These are phyloP conservation scores for Macrolepiota fuliginosa DNA, from an alignment of 768 basidiomycete genomes.

Conservation along the genomic window DNA sequence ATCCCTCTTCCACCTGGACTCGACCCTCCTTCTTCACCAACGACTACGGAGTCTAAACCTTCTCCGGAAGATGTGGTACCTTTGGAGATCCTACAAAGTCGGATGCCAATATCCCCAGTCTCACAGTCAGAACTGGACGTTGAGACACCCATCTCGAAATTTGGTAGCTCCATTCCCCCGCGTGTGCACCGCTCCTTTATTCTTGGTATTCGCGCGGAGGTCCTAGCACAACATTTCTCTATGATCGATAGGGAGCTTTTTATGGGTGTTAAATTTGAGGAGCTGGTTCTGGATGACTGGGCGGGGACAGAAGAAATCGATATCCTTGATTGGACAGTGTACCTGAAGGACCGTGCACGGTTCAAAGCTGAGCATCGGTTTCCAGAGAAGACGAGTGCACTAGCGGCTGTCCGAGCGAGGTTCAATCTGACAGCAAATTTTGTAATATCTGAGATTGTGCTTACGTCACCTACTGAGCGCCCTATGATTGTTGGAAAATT, in stretches of 20 bases:
- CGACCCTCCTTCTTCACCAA: constrained; percentile 25
- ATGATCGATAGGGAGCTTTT: constrained; percentile 90
- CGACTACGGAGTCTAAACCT: constrained; percentile 40
- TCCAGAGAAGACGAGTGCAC: constrained; percentile 63
- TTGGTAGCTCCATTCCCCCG: constrained; percentile 29
- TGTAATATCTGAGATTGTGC: constrained; percentile 74
- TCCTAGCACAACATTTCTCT: constrained; percentile 73
- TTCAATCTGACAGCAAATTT: constrained; percentile 87
- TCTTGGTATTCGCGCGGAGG: constrained; percentile 55
- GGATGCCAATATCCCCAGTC: constrained; percentile 34
- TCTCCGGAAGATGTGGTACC: constrained; percentile 62
- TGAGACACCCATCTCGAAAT: constrained; percentile 29
- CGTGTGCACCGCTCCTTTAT: constrained; percentile 72
- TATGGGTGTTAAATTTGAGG: constrained; percentile 82
- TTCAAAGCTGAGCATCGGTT: constrained; percentile 62
- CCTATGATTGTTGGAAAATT: constrained; percentile 70
- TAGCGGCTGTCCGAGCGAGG: constrained; percentile 73
- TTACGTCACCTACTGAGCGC: constrained; percentile 68
- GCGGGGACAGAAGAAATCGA: constrained; percentile 59
- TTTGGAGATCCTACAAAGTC: constrained; percentile 61
- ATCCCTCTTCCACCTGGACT: constrained; percentile 24
- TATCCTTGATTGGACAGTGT: constrained; percentile 81
- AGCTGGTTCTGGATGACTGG: constrained; percentile 78
- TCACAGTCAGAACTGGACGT: constrained; percentile 16
- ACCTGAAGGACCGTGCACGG: constrained; percentile 69